Base-by-base conservation (phyloP, 208 protist species). In the Trypanosoma boissoni region DNA sequence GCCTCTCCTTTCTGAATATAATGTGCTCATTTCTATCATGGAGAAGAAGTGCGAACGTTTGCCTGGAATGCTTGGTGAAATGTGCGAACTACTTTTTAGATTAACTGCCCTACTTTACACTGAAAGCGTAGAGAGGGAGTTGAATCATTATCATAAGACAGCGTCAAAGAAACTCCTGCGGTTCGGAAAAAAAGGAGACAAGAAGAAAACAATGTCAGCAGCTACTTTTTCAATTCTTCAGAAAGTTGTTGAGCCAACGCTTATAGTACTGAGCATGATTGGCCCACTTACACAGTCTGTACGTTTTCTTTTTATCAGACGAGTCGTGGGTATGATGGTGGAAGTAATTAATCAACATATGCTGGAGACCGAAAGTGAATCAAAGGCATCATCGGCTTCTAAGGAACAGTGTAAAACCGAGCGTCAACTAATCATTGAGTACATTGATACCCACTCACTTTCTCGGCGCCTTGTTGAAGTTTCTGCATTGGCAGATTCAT, bases 1-100 rank as follows among this genome's bases (percentile, higher is more conserved):
- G 29, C 55, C 55, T n/a, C 62, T 69, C 27, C 24, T 69, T 39
- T 43, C 37, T 24, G 64, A 69, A 21, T 69, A 50, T 39, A 16
- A 39, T 39, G 8, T 16, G 12, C 34, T 39, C 12, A 12, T 39
- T 39, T 6, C 8, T 12, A 16, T 39, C 8, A 6, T 39, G 6
- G 12, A 39, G 6, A 16, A 16, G 23, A 16, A 16, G 20, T 20
- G 5, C 10, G 12, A 18, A 6, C 12, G 16, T 18, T 12, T 42
- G n/a, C 24, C 28, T 27, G 37, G 34, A n/a, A 49, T 67, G 37
- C 27, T 21, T 10, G 28, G 49, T 24, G 26, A 58, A 31, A 23
- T 67, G 42, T 12, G 53, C 32, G 39, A 43, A n/a, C 51, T 36
- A 27, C 41, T 67, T 24, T 16, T 49, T 14, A 31, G 41, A 14